Evolutionary conservation across 2,329 filamentous ascomycete species (phyloP).

Genomic region (Cladosporium colombiae): DNA sequence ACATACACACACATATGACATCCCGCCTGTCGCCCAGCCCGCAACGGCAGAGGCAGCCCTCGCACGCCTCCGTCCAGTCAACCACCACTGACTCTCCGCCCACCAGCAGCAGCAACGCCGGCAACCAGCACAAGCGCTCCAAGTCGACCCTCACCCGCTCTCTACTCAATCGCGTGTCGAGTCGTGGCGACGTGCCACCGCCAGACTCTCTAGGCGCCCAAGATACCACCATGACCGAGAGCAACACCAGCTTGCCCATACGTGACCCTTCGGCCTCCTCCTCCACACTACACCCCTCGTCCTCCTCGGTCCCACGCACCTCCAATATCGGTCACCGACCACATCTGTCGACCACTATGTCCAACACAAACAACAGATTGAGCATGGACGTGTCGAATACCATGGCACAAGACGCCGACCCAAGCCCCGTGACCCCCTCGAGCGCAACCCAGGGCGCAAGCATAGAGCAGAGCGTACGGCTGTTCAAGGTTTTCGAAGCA

Average conservation of each 20-base stretch:
- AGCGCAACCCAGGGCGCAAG: slow-evolving; percentile 42
- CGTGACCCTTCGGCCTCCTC: slow-evolving; percentile 1
- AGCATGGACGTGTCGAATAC: slow-evolving; percentile 20
- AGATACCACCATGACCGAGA: slow-evolving; percentile 62
- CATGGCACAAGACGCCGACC: slow-evolving; percentile 17
- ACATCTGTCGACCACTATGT: slow-evolving; percentile 41
- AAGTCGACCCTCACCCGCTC: slow-evolving; percentile 56
- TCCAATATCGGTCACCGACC: slow-evolving; percentile 33
- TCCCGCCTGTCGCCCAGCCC: slow-evolving; percentile 17
- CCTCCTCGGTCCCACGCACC: slow-evolving; percentile 15
- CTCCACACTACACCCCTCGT: slow-evolving; percentile 15
- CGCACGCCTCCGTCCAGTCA: neutral
- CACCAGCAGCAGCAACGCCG: slow-evolving; percentile 6
- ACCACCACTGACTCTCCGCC: neutral
- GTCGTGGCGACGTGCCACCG: slow-evolving; percentile 43
- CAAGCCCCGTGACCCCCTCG: slow-evolving; percentile 25
- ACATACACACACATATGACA: slow-evolving; percentile 9
- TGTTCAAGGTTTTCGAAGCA: slow-evolving; percentile 92
- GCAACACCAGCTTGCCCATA: slow-evolving; percentile 69
- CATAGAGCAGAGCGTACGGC: slow-evolving; percentile 90
- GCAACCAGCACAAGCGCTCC: slow-evolving; percentile 53
- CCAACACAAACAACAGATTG: slow-evolving; percentile 27
- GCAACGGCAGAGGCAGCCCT: slow-evolving; percentile 16
- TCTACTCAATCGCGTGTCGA: slow-evolving; percentile 53
- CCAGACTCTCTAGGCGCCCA: neutral